Evolutionary conservation across 2,329 filamentous ascomycete species (phyloP).

Genomic region (Cladorrhinum sp.): DNA sequence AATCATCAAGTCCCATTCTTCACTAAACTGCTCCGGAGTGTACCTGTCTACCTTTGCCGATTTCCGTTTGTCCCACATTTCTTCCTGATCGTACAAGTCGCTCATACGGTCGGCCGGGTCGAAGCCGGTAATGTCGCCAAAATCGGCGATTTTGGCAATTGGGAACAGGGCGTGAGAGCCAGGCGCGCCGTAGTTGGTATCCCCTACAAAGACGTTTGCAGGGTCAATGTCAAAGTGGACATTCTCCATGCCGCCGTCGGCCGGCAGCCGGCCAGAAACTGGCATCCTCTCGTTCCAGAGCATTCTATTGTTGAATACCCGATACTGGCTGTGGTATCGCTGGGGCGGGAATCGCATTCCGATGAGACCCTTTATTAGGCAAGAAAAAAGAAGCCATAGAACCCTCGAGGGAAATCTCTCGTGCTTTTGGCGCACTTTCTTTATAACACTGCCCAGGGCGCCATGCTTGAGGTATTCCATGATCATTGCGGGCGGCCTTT

Average conservation of each 20-base stretch:
- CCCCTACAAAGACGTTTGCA: not conserved
- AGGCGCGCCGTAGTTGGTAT: not conserved
- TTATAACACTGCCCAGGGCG: not conserved
- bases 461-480: not conserved
- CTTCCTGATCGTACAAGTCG: not conserved
- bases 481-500: not conserved
- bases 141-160: not conserved
- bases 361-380: not conserved
- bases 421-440: not conserved
- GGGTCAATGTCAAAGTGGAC: not conserved
- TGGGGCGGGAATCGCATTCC: not conserved
- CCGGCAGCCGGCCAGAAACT: not conserved
- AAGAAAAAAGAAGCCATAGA: not conserved
- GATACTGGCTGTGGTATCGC: not conserved
- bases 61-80: not conserved
- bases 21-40: not conserved
- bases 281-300: not conserved
- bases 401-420: not conserved
- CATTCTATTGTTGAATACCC: not conserved
- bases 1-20: not conserved
- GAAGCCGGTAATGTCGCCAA: not conserved
- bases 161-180: not conserved
- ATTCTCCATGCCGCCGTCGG: not conserved
- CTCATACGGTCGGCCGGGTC: not conserved
- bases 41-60: not conserved